Percentiles rank a stretch among this genome's conserved stretches.
Evolutionary conservation across 2,329 filamentous ascomycete species (phyloP).

Genomic region (Exutisphaerella laricina): DNA sequence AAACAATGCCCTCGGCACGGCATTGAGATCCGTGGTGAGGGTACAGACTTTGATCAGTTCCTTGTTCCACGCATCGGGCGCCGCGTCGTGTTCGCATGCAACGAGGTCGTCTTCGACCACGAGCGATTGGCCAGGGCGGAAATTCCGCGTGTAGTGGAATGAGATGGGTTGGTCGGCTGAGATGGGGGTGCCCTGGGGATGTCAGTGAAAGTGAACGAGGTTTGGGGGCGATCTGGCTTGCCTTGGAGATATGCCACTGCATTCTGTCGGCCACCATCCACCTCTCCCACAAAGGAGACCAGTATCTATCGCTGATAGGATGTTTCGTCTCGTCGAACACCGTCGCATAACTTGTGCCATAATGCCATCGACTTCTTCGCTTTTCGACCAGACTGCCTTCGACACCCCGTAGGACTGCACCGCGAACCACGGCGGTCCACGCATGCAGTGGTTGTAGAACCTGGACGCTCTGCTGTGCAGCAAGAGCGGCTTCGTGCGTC

Average conservation of each 20-base stretch:
- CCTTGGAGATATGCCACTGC: constrained; percentile 81
- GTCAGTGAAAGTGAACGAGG: not conserved
- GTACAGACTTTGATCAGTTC: constrained; percentile 65
- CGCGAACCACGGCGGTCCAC: constrained; percentile 74
- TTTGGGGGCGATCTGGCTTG: constrained; percentile 32
- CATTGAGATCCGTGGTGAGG: constrained; percentile 71
- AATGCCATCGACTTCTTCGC: constrained; percentile 67
- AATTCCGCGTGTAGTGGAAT: constrained; percentile 82
- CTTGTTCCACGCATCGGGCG: constrained; percentile 49
- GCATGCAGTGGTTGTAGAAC: constrained; percentile 78
- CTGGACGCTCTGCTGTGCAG: constrained; percentile 56
- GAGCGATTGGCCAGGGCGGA: constrained; percentile 69
- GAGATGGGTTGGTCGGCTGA: constrained; percentile 69
- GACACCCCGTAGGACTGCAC: constrained; percentile 67
- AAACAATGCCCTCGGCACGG: constrained; percentile 67
- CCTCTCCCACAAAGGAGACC: constrained; percentile 72
- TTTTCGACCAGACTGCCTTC: constrained; percentile 76
- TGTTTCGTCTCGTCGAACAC: constrained; percentile 69
- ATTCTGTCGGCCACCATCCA: constrained; percentile 81
- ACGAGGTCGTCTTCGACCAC: constrained; percentile 76
- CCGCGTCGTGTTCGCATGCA: constrained; percentile 64
- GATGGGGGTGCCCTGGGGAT: constrained; percentile 59
- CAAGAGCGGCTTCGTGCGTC: constrained; percentile 52
- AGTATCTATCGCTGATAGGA: constrained; percentile 66
- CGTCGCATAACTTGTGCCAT: constrained; percentile 75